phyloP scores from a whole-genome alignment of 1,284 basidiomycete genomes.

The Paramarasmius palmivorus region DNA sequence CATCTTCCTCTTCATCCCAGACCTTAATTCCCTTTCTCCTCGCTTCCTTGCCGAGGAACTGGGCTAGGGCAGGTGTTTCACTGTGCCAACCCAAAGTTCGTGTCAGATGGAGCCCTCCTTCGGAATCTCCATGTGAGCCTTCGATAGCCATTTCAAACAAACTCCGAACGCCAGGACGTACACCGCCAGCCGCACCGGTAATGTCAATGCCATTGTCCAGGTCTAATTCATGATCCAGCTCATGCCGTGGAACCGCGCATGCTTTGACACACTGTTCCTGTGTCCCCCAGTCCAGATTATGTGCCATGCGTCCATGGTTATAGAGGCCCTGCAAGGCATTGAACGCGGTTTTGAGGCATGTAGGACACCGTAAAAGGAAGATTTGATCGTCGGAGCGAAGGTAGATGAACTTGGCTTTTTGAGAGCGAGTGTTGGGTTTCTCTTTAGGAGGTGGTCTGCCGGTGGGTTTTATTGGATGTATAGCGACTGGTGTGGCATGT shows the following conservation, averaged over 20 bases:
- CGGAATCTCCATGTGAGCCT: slow-evolving; percentile 14
- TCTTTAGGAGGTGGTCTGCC: slow-evolving; percentile 32
- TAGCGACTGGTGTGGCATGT: slow-evolving; percentile 22
- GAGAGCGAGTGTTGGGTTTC: slow-evolving; percentile 24
- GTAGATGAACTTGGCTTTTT: slow-evolving; percentile 44
- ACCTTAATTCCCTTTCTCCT: slow-evolving; percentile 58
- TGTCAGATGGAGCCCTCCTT: slow-evolving; percentile 42
- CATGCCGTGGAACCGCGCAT: slow-evolving; percentile 48
- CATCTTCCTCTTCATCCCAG: slow-evolving; percentile 45
- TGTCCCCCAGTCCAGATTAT: slow-evolving; percentile 67
- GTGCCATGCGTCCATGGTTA: slow-evolving; percentile 72
- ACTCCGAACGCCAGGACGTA: slow-evolving; percentile 61
- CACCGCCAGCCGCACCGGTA: slow-evolving; percentile 40
- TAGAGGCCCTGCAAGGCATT: slow-evolving; percentile 75
- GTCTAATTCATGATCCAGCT: slow-evolving; percentile 45
- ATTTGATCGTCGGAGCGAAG: slow-evolving; percentile 40
- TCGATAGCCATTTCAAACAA: slow-evolving; percentile 74
- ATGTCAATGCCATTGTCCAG: slow-evolving; percentile 56
- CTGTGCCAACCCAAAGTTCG: slow-evolving; percentile 67
- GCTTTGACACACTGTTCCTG: slow-evolving; percentile 74
- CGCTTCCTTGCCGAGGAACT: slow-evolving; percentile 62
- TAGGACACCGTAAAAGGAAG: slow-evolving; percentile 57
- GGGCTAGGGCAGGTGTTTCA: slow-evolving; percentile 71
- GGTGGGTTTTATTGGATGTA: slow-evolving; percentile 21
- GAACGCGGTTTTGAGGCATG: slow-evolving; percentile 63